phyloP scores from a whole-genome alignment of 768 basidiomycete species.

The Tubosaeta brunneosetosa region DNA sequence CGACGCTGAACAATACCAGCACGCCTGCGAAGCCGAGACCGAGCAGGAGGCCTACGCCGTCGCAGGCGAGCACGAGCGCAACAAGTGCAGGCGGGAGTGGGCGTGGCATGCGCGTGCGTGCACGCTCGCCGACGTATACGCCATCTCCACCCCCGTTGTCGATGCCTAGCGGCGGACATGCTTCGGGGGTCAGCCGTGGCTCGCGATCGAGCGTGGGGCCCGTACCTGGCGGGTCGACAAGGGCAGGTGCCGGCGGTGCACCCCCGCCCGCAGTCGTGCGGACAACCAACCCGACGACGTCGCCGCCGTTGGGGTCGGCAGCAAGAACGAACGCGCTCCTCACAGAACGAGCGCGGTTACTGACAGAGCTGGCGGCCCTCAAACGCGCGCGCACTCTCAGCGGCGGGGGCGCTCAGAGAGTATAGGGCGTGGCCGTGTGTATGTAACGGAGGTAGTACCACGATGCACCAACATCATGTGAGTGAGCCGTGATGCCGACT shows the following conservation, averaged over 20 bases:
- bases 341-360: conserved; percentile 52
- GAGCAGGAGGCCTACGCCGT: background rate
- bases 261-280: no score
- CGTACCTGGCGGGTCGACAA: background rate
- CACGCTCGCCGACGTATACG: conserved; percentile 16
- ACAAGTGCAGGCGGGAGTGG: background rate
- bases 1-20: conserved; percentile 22
- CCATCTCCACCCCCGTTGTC: conserved; percentile 16
- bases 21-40: conserved; percentile 23
- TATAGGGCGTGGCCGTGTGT: no score
- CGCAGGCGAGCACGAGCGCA: background rate
- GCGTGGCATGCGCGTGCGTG: background rate
- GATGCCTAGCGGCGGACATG: background rate
- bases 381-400: conserved; percentile 24
- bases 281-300: background rate
- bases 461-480: no score
- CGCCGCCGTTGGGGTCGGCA: conserved; percentile 26
- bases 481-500: no score
- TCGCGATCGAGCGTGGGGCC: background rate
- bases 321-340: conserved; percentile 46
- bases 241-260: background rate
- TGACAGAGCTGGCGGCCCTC: conserved; percentile 50
- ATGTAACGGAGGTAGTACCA: no score
- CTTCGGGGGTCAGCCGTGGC: background rate
- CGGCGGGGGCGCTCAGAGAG: background rate